These are phyloP conservation scores for Isochrysis galbana DNA, from an alignment of 78 protist species.

Conservation along the genomic window DNA sequence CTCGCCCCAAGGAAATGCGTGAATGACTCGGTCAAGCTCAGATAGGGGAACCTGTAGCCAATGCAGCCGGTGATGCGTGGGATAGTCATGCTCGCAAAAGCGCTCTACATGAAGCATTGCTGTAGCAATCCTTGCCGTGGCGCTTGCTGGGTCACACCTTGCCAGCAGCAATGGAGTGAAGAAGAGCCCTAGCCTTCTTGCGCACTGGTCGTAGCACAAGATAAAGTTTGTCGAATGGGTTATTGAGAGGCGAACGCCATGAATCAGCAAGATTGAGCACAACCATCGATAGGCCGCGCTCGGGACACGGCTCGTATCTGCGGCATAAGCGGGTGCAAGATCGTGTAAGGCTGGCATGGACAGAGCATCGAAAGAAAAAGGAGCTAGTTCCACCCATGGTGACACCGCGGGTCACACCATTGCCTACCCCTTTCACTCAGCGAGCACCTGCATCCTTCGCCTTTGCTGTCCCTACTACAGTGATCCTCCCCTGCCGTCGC, in stretches of 20 bases:
- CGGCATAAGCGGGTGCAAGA: too few relatives aligned
- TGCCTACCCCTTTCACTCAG: too few relatives aligned
- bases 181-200: background rate
- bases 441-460: background rate
- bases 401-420: too few relatives aligned
- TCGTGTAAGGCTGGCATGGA: too few relatives aligned
- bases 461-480: background rate
- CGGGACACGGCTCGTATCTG: background rate
- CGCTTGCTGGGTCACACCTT: too few relatives aligned
- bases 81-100: too few relatives aligned
- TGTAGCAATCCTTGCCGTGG: too few relatives aligned
- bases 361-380: too few relatives aligned
- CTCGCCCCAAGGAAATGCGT: background rate
- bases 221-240: background rate
- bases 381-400: too few relatives aligned
- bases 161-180: background rate
- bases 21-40: background rate
- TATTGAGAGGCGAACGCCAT: background rate
- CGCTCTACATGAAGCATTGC: too few relatives aligned
- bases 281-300: background rate
- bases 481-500: background rate
- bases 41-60: background rate
- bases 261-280: background rate
- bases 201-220: background rate
- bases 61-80: too few relatives aligned